Percentiles rank a stretch among this genome's conserved stretches.
These are phyloP conservation scores for Micractinium conductrix DNA, from an alignment of 139 green algal species.

Conservation along the genomic window DNA sequence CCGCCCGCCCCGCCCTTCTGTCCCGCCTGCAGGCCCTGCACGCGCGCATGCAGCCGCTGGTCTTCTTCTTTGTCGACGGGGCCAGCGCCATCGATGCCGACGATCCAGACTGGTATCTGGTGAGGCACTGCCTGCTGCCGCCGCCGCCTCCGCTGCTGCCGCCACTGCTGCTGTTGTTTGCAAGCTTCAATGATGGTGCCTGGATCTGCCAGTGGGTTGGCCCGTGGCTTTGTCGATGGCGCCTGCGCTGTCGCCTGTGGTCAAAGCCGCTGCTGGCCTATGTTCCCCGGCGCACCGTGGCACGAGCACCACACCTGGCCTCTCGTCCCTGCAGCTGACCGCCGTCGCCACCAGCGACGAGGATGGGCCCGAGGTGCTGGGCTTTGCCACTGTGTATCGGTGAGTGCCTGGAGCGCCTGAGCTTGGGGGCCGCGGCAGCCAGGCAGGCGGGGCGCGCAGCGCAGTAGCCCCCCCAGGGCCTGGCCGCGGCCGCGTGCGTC, in stretches of 20 bases:
- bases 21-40: slow-evolving; percentile 69
- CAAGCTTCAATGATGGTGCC: too few relatives aligned
- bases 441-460: neutral
- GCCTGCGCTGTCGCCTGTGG: too few relatives aligned
- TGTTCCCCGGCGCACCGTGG: too few relatives aligned
- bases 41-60: slow-evolving; percentile 76
- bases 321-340: too few relatives aligned
- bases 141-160: too few relatives aligned
- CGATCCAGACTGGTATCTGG: slow-evolving; percentile 81
- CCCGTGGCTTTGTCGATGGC: too few relatives aligned
- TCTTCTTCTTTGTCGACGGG: slow-evolving; percentile 90
- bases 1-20: neutral
- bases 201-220: too few relatives aligned
- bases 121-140: slow-evolving; percentile 58
- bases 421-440: neutral
- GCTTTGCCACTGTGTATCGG: slow-evolving; percentile 77
- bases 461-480: too few relatives aligned
- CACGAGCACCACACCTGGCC: too few relatives aligned
- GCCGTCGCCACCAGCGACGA: slow-evolving; percentile 11
- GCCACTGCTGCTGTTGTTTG: too few relatives aligned
- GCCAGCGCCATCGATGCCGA: slow-evolving; percentile 73
- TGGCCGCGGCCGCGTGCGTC: too few relatives aligned
- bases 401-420: neutral
- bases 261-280: too few relatives aligned
- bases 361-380: slow-evolving; percentile 32